Base-by-base conservation (phyloP, 495 filamentous ascomycete genomes). In the Immersiella caudata region DNA sequence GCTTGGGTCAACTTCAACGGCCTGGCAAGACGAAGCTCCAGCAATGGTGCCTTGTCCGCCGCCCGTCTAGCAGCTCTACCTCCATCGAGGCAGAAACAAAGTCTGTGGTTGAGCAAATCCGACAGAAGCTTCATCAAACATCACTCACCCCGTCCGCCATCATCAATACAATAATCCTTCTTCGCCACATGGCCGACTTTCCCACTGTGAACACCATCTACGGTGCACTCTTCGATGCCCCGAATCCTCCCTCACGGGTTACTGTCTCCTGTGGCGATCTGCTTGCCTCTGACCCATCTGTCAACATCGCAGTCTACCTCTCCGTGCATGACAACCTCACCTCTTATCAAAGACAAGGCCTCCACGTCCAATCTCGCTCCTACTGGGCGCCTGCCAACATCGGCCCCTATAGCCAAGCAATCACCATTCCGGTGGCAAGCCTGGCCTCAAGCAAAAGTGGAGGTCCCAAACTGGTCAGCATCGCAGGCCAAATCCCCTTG, bases 341-440 rank as follows among this genome's bases (percentile, higher is more conserved):
- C 14, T 66, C 62, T 16, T 66, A 57, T 40, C 77, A 76, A 70
- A 80, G 78, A 60, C 82, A 83, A 12, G 88, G 88, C 1, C 84
- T 99, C 0, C 95, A 99, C 76, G 93, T 99, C 3, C 96, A 98
- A 74, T 93, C 91, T 18, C 84, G 91, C 26, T 95, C 91, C 3
- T 97, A 98, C 83, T 99, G 95, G 95, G 96, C 95, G 0, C 95
- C 95, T 0, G 94, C 96, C 8, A 98, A 98, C 70, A 99, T 99
- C 62, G 95, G 95, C 0, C 95, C 96, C 0, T 99, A 99, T 76
- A 96, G 93, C 14, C 95, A 99, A 79, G 93, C 95, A 0, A 88
- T 95, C 56, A 82, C 87, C 20, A 76, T 88, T 21, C 87, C 87
- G 33, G 65, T 86, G 9, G 51, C 40, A 14, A 73, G 73, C 36